Percentiles rank a stretch among this genome's conserved stretches.
Evolutionary conservation across 2,329 filamentous ascomycete species (phyloP).

Genomic region (Fusarium neocosmosporiellum): DNA sequence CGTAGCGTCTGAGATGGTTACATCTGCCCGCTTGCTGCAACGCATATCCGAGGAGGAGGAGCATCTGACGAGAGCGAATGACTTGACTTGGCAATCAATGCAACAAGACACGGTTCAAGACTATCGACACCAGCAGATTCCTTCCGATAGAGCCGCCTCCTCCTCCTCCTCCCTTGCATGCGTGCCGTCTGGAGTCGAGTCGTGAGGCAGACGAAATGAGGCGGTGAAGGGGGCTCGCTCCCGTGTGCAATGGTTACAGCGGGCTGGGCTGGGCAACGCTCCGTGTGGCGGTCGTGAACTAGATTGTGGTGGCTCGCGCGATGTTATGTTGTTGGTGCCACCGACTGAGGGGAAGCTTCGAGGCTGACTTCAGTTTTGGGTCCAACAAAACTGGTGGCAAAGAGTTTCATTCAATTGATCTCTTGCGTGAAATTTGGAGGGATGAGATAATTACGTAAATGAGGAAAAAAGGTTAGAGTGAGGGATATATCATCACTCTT

Average conservation of each 20-base stretch:
- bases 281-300: slow-evolving; percentile 18
- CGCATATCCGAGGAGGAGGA: slow-evolving; percentile 11
- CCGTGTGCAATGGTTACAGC: slow-evolving; percentile 12
- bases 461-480: slow-evolving; percentile 32
- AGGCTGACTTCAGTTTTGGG: background rate
- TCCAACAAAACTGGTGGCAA: slow-evolving; percentile 16
- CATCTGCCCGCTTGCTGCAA: slow-evolving; percentile 6
- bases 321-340: slow-evolving; percentile 26
- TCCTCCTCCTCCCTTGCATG: background rate
- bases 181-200: slow-evolving; percentile 10
- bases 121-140: background rate
- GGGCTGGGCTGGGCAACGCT: slow-evolving; percentile 4
- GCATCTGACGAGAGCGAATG: background rate
- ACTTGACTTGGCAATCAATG: background rate
- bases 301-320: slow-evolving; percentile 29
- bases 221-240: slow-evolving; percentile 27
- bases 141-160: background rate
- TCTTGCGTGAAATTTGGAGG: slow-evolving; percentile 25
- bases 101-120: background rate
- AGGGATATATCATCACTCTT: slow-evolving; percentile 26
- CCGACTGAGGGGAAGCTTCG: background rate
- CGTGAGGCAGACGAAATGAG: slow-evolving; percentile 27
- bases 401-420: background rate
- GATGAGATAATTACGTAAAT: slow-evolving; percentile 36
- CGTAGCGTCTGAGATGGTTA: slow-evolving; percentile 10